These are phyloP conservation scores for Cryptosporidium sp. DNA, from an alignment of 169 alveolate species.

Conservation along the genomic window DNA sequence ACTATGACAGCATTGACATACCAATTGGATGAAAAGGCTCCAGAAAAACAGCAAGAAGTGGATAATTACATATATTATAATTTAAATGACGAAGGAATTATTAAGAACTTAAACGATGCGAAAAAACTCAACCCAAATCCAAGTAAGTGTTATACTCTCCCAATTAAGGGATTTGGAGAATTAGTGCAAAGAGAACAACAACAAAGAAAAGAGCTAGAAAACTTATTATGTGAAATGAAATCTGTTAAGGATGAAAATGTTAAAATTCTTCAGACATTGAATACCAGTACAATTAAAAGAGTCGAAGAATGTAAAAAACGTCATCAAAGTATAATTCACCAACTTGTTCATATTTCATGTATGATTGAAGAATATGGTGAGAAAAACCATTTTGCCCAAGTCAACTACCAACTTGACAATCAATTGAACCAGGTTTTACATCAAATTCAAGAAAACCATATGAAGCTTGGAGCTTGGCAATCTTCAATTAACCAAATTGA, in stretches of 20 bases:
- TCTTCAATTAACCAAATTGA: constrained; percentile 59
- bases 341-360: constrained; percentile 62
- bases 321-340: constrained; percentile 69
- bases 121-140: constrained; percentile 69
- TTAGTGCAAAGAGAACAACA: constrained; percentile 62
- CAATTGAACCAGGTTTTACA: constrained; percentile 63
- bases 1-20: constrained; percentile 66
- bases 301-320: constrained; percentile 70
- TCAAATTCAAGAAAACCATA: constrained; percentile 62
- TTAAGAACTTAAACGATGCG: constrained; percentile 42
- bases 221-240: constrained; percentile 49
- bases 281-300: constrained; percentile 53
- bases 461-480: constrained; percentile 73
- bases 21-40: constrained; percentile 67
- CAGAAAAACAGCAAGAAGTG: constrained; percentile 71
- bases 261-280: constrained; percentile 36
- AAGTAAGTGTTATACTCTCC: constrained; percentile 59
- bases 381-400: constrained; percentile 49
- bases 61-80: constrained; percentile 62
- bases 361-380: constrained; percentile 73
- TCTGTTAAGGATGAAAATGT: constrained; percentile 59
- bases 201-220: constrained; percentile 70
- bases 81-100: constrained; percentile 59
- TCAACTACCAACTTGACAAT: constrained; percentile 60
- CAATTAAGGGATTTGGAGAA: constrained; percentile 72